Evolutionary conservation across 768 basidiomycete genomes (phyloP).

Genomic region (Candolleomyces efflorescens): DNA sequence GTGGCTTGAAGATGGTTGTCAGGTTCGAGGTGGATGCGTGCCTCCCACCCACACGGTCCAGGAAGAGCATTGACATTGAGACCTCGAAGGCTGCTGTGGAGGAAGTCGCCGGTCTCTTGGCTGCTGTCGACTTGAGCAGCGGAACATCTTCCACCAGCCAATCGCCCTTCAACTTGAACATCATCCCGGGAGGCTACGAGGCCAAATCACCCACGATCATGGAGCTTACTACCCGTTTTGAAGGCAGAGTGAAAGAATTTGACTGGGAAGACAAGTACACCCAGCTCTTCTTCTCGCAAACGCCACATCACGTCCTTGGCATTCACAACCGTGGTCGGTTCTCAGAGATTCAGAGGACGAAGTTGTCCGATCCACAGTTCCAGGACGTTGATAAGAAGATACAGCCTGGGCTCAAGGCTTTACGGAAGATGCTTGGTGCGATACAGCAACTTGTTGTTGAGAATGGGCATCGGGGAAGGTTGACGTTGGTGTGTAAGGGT

Average conservation of each 20-base stretch:
- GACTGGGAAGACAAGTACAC: constrained; percentile 62
- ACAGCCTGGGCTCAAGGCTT: constrained; percentile 33
- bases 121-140: constrained; percentile 25
- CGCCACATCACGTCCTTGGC: constrained; percentile 54
- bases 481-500: constrained; percentile 51
- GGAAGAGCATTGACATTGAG: constrained; percentile 19
- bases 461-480: constrained; percentile 45
- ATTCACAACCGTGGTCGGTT: constrained; percentile 56
- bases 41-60: constrained; percentile 18
- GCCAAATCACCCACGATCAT: constrained; percentile 41
- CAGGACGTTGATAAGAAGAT: constrained; percentile 24
- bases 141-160: constrained; percentile 1
- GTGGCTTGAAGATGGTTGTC: constrained; percentile 33
- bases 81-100: constrained; percentile 21
- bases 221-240: constrained; percentile 43
- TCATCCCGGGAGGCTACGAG: constrained; percentile 28
- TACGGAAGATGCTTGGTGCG: constrained; percentile 33
- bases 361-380: constrained; percentile 34
- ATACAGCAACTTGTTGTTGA: constrained; percentile 48
- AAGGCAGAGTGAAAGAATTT: constrained; percentile 21
- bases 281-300: constrained; percentile 69
- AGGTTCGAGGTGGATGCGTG: constrained; percentile 27
- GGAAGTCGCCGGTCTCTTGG: constrained; percentile 31
- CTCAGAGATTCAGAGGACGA: constrained; percentile 42
- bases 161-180: constrained; percentile 12